Percentiles rank a stretch among this genome's conserved stretches.
Conservation (phyloP, 73 alveolate genomes). For the Loxodes magnus region DNA sequence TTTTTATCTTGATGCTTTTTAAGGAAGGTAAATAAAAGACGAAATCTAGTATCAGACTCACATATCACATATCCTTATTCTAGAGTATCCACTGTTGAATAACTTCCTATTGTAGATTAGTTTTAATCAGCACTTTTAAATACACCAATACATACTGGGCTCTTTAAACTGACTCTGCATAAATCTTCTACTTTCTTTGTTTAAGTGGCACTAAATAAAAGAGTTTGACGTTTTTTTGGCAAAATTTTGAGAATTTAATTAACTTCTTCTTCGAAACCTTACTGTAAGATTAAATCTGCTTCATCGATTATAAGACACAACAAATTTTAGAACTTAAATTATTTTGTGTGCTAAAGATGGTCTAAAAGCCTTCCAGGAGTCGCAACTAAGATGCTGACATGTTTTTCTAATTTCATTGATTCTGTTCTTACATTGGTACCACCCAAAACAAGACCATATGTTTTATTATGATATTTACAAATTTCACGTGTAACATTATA, state of each 20-base stretch:
- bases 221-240: constrained; percentile 93
- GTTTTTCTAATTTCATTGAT: constrained; percentile 90
- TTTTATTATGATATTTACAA: constrained; percentile 44
- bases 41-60: constrained; percentile 73
- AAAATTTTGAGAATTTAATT: constrained; percentile 83
- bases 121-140: constrained; percentile 40
- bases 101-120: neutral
- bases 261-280: constrained; percentile 98
- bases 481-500: constrained; percentile 90
- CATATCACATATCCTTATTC: constrained; percentile 86
- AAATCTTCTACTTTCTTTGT: constrained; percentile 92
- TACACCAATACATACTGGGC: constrained; percentile 71
- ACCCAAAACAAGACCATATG: constrained; percentile 86
- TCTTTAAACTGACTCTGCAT: constrained; percentile 72
- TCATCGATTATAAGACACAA: constrained; percentile 94
- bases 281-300: constrained; percentile 96
- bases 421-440: constrained; percentile 95
- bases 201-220: constrained; percentile 96
- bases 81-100: constrained; percentile 65
- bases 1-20: constrained; percentile 80
- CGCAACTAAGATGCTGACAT: constrained; percentile 91
- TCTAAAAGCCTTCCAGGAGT: constrained; percentile 98
- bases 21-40: constrained; percentile 79
- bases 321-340: constrained; percentile 88
- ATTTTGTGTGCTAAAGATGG: constrained; percentile 95